Evolutionary conservation across 805 yeast species (phyloP).

Genomic region (Myxozyma nipponensis): DNA sequence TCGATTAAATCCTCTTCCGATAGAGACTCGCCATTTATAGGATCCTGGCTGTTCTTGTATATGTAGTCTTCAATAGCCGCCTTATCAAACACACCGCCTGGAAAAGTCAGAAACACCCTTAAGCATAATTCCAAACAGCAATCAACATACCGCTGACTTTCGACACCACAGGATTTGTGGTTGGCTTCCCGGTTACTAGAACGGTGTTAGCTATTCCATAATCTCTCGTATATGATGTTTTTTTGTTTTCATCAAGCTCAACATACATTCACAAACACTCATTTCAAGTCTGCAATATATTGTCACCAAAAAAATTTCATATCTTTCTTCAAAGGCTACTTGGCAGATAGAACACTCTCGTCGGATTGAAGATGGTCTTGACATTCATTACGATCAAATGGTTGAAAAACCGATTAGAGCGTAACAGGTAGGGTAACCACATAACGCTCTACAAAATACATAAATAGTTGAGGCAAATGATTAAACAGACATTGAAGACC

Average conservation of each 20-base stretch:
- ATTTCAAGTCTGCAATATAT: no score
- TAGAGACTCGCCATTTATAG: slow-evolving; percentile 63
- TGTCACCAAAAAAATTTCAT: no score
- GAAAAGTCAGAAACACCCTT: slow-evolving; percentile 35
- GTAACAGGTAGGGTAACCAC: no score
- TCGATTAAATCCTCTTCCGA: slow-evolving; percentile 54
- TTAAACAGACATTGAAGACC: no score
- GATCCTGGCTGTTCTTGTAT: slow-evolving; percentile 65
- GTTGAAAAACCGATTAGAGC: no score
- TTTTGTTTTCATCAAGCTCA: background rate
- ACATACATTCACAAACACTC: slow-evolving; percentile 11
- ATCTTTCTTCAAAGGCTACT: no score
- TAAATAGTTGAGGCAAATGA: no score
- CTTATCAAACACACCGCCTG: slow-evolving; percentile 68
- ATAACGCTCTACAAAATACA: no score
- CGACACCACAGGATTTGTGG: slow-evolving; percentile 72
- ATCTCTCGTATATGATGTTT: background rate
- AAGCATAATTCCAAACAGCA: slow-evolving; percentile 1
- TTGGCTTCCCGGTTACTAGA: slow-evolving; percentile 63
- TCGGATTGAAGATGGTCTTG: no score
- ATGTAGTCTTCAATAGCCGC: slow-evolving; percentile 59
- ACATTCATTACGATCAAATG: no score
- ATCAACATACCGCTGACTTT: slow-evolving; percentile 30
- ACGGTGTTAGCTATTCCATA: slow-evolving; percentile 1
- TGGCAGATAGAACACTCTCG: no score